Evolutionary conservation across 208 protist species (phyloP).

Genomic region (Leishmania gerbilli): DNA sequence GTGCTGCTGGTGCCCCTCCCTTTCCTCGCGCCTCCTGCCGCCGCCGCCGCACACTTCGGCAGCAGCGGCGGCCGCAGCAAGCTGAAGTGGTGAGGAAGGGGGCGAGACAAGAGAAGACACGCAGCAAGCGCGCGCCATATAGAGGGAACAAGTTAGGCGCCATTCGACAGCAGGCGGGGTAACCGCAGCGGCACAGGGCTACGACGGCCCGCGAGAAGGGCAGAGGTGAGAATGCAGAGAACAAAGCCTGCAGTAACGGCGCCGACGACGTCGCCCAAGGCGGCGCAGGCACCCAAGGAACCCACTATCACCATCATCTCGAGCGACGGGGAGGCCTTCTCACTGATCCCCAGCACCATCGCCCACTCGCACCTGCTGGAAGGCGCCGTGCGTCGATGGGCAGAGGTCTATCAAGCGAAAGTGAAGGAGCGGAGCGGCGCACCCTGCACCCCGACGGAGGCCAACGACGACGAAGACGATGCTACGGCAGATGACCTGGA

Average conservation of each 20-base stretch:
- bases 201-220: neutral
- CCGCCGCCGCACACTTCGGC: neutral
- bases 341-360: constrained; percentile 41
- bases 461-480: constrained; percentile 18
- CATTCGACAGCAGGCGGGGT: neutral
- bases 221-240: neutral
- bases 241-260: neutral
- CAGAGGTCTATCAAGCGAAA: constrained; percentile 30
- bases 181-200: neutral
- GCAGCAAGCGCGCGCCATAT: neutral
- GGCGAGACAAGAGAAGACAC: neutral
- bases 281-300: constrained; percentile 2
- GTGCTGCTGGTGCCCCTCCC: neutral
- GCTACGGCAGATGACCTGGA: constrained; percentile 23
- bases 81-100: neutral
- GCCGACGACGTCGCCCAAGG: neutral
- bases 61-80: neutral
- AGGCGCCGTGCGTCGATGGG: constrained; percentile 51
- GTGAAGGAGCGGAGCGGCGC: neutral
- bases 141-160: neutral
- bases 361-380: constrained; percentile 54
- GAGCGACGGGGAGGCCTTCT: constrained; percentile 55
- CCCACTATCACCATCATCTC: constrained; percentile 65
- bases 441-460: neutral
- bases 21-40: neutral